These are phyloP conservation scores for Atkinsonella hypoxylon DNA, from an alignment of 2,329 filamentous ascomycete genomes.

Conservation along the genomic window DNA sequence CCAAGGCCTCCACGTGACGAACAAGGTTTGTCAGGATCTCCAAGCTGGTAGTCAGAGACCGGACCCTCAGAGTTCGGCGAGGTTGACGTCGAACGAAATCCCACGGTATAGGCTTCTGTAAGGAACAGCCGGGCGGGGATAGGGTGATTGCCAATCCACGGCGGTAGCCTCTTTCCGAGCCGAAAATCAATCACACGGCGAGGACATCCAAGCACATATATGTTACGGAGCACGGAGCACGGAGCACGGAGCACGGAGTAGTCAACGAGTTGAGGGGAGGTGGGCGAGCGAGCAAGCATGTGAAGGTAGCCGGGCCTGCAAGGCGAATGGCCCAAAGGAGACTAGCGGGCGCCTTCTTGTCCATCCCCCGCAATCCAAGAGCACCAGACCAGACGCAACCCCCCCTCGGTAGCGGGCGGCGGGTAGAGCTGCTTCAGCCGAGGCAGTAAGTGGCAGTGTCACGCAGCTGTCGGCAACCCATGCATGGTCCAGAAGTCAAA, in stretches of 20 bases:
- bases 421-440: conserved; percentile 9
- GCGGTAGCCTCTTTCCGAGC: background rate
- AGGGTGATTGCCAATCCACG: background rate
- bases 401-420: conserved; percentile 17
- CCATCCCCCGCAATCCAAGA: conserved; percentile 7
- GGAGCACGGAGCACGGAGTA: too few species aligned
- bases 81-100: background rate
- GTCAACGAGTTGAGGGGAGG: background rate
- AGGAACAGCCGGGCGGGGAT: background rate
- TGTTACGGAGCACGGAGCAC: too few species aligned
- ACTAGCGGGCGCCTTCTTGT: conserved; percentile 10
- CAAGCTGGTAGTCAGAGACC: background rate
- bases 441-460: conserved; percentile 12
- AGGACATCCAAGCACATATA: too few species aligned
- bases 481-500: background rate
- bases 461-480: background rate
- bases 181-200: too few species aligned
- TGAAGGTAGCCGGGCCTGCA: conserved; percentile 6
- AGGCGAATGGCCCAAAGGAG: conserved; percentile 9
- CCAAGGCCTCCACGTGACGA: conserved; percentile 15
- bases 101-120: background rate
- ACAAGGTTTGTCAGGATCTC: too few species aligned
- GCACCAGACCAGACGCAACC: too few species aligned
- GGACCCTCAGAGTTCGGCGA: background rate
- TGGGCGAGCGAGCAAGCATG: conserved; percentile 13